Evolutionary conservation across 2,329 filamentous ascomycete species (phyloP).

Genomic region (Ascomycota sp.): DNA sequence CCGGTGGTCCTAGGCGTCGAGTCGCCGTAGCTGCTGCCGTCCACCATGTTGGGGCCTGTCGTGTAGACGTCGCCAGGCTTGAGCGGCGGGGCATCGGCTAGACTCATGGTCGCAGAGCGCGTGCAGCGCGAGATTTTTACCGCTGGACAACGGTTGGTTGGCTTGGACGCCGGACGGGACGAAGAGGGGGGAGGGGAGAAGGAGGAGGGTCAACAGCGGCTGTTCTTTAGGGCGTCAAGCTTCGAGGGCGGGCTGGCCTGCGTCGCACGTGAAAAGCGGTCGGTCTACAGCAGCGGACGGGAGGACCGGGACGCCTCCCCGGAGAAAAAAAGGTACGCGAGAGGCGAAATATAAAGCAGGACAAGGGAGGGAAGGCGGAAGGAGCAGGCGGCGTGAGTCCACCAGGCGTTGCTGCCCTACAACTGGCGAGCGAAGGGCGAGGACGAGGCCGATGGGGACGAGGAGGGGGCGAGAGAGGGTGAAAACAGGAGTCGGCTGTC

Average conservation of each 20-base stretch:
- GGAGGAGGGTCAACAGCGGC: background rate
- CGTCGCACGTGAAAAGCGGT: no score
- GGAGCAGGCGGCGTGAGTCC: background rate
- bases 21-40: constrained; percentile 9
- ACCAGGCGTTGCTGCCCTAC: constrained; percentile 2
- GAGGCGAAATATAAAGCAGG: background rate
- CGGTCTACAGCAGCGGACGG: no score
- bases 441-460: background rate
- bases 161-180: no score
- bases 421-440: constrained; percentile 1
- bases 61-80: constrained; percentile 3
- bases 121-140: background rate
- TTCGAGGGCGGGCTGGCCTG: background rate
- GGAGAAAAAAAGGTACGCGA: no score
- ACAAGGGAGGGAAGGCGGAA: background rate
- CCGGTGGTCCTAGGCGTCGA: constrained; percentile 12
- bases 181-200: background rate
- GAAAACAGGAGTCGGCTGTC: background rate
- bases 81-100: constrained; percentile 9
- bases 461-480: constrained; percentile 1
- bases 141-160: background rate
- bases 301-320: no score
- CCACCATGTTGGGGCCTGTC: constrained; percentile 5
- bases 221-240: background rate
- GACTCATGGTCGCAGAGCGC: constrained; percentile 8